Evolutionary conservation across 192 early-diverging fungal genomes (phyloP), one percentile per base, ranked within the genome.

Genomic region (Umbelopsis ramanniana): DNA sequence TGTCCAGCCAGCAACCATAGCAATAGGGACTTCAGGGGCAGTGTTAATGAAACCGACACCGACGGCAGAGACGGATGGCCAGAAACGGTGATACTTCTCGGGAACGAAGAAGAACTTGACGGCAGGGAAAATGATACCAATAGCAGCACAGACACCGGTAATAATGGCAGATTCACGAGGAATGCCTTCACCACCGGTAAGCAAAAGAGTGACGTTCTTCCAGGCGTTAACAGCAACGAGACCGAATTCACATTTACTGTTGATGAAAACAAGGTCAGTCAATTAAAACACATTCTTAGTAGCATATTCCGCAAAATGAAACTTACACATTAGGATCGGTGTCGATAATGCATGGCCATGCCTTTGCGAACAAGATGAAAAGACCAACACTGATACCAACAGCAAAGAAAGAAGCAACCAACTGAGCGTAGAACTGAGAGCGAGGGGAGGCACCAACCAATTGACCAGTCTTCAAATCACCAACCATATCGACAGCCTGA

Each of bases 391-490:
- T 66, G 68, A 90, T 82, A 55, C 76, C 80, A 71, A 89, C 79
- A 45, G 88, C 85, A 72, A 87, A 81, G 74, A 84, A 74, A 22
- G 89, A 85, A 23, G 86, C 89, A 38, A 89, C 68, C 60, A 90
- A 68, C 66, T 91, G 90, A 26, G 88, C 90, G 50, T 76, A 75
- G 81, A 91, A 85, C 73, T 91, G 89, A 35, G 90, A 84, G n/a
- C 77, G 73, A 43, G 90, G 90, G 15, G 87, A 82, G 11, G 90
- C 90, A 67, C 83, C 81, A 26, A 92, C 69, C 52, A 91, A 69
- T 43, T 91, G 86, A 60, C 79, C 90, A 55, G 90, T 91, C 77
- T 91, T 91, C 48, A 91, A 76, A 78, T 91, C 90, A 47, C 88
- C 83, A 68, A 91, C 86, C 90, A 91, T 91, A 68, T 91, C 90